Percentiles rank a stretch among this genome's conserved stretches.
Evolutionary conservation across 2,329 filamentous ascomycete species (phyloP).

Genomic region (Bipolaris oryzae): DNA sequence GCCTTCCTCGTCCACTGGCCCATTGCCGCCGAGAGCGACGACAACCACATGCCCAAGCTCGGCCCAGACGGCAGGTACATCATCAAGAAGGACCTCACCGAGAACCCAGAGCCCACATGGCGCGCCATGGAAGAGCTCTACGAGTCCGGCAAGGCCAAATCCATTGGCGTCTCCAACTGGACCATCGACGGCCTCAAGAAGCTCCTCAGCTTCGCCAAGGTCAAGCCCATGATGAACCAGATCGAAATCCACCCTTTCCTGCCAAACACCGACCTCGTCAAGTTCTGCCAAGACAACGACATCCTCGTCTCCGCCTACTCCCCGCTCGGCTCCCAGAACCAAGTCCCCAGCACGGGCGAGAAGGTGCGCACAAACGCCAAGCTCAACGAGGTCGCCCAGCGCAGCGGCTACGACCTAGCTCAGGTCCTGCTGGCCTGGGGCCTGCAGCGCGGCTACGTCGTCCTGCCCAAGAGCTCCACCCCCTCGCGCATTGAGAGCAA

Average conservation of each 20-base stretch:
- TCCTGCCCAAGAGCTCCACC: conserved; percentile 52
- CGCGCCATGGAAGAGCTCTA: conserved; percentile 68
- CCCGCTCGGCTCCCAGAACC: conserved; percentile 72
- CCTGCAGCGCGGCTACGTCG: conserved; percentile 69
- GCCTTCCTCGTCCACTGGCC: conserved; percentile 72
- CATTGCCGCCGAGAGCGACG: conserved; percentile 59
- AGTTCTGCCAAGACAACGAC: conserved; percentile 63
- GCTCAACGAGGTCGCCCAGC: conserved; percentile 70
- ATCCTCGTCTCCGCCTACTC: conserved; percentile 70
- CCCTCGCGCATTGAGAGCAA: conserved; percentile 61
- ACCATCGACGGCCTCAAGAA: conserved; percentile 71
- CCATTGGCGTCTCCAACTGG: conserved; percentile 77
- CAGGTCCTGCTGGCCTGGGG: conserved; percentile 87
- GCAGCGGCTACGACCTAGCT: conserved; percentile 75
- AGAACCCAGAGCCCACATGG: conserved; percentile 72
- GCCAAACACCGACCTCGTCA: conserved; percentile 65
- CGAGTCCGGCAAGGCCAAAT: conserved; percentile 65
- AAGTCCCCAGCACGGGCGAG: conserved; percentile 71
- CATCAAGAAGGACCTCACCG: conserved; percentile 69
- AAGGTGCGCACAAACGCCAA: conserved; percentile 70
- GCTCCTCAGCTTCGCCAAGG: conserved; percentile 66
- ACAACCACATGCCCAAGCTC: conserved; percentile 60
- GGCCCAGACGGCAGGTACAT: conserved; percentile 64
- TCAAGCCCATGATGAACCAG: conserved; percentile 75
- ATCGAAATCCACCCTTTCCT: conserved; percentile 77